Evolutionary conservation across 768 basidiomycete genomes (phyloP), one percentile per base, ranked within the genome.

Genomic region (Daedaleopsis sinensis): DNA sequence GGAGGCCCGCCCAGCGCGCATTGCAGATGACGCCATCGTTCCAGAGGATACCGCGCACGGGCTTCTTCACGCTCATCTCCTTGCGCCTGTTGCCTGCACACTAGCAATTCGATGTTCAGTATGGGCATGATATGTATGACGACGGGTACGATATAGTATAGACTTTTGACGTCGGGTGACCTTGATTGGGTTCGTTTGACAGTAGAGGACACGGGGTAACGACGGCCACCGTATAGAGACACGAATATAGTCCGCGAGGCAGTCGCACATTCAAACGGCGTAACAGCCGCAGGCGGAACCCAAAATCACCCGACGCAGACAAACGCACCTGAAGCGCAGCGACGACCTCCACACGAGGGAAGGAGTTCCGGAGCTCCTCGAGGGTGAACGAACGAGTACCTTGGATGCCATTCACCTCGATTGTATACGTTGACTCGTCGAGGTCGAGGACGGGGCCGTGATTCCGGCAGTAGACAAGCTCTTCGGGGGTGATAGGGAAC

Each of bases 401-500:
- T 37, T 74, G 77, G 36, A 44, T 12, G 6, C 58, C 54, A 16
- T 62, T 19, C n/a, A 64, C 54, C 23, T 44, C 38, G 39, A 64
- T 35, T 10, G 53, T 57, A 57, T 58, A 66, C 7, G 73, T 67
- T n/a, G 77, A 75, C 24, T 78, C 77, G 59, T 81, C 78, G 53
- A 84, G 81, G 49, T 81, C 78, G 12, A 80, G 74, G 37, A 85
- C 84, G 21, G 80, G 80, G 48, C 89, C 84, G 66, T 91, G 90
- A 67, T 91, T 91, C 37, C 90, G 84, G 61, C 84, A 84, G 67
- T 89, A 93, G 11, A 86, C 77, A n/a, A 87, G 76, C 48, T 82
- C 81, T 55, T 82, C 80, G 1, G 89, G 89, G 0, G 90, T 91
- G 58, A 83, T 61, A 7, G 79, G 69, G 67, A 86, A 86, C 65